phyloP scores from a whole-genome alignment of 768 basidiomycete species.

The Podaxis carcinomalis region DNA sequence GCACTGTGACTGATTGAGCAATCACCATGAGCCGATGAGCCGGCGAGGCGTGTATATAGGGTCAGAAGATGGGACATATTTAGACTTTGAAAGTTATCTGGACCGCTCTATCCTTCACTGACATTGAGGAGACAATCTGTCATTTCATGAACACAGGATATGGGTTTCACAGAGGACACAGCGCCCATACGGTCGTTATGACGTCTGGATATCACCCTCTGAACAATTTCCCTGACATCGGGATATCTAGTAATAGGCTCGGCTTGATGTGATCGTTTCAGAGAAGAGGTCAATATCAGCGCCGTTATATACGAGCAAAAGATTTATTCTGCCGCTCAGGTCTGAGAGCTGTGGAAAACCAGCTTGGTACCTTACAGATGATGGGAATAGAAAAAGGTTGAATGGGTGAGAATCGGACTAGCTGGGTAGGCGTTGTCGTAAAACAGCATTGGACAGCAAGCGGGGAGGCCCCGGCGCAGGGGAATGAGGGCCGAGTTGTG shows the following conservation, averaged over 20 bases:
- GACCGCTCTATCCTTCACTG: background rate
- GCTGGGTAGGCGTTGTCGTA: background rate
- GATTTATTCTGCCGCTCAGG: background rate
- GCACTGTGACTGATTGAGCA: background rate
- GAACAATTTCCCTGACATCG: slow-evolving; percentile 6
- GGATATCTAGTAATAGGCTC: background rate
- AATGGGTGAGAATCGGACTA: background rate
- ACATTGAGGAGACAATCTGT: background rate
- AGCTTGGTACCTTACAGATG: background rate
- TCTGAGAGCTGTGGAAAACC: background rate
- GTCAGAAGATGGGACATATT: background rate
- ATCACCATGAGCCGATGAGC: background rate
- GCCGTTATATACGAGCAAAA: background rate
- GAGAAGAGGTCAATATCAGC: background rate
- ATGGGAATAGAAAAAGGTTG: background rate
- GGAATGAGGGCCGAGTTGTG: background rate
- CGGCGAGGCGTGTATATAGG: background rate
- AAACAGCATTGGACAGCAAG: too few relatives aligned
- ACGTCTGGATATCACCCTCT: background rate
- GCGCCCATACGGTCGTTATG: background rate
- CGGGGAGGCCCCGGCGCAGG: too few relatives aligned
- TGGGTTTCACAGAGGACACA: background rate
- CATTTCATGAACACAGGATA: too few relatives aligned
- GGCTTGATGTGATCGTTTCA: background rate
- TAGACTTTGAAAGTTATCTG: background rate